phyloP scores from a whole-genome alignment of 164 flowering plant genomes.

The Magnolia kwangsiensis region DNA sequence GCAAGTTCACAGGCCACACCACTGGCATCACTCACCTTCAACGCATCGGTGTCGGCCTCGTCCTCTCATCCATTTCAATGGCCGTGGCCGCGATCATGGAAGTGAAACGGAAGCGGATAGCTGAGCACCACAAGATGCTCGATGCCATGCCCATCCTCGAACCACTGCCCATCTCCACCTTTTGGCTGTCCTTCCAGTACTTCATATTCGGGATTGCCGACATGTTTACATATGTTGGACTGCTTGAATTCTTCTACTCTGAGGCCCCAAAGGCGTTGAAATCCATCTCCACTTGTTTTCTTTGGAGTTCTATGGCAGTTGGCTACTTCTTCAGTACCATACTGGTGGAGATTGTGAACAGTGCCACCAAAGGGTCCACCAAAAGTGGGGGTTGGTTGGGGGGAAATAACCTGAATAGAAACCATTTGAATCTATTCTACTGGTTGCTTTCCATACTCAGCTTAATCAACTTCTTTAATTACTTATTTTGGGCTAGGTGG shows the following conservation, averaged over 20 bases:
- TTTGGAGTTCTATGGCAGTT: slow-evolving; percentile 49
- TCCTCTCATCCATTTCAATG: slow-evolving; percentile 49
- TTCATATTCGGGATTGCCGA: slow-evolving; percentile 58
- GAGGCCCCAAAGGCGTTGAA: slow-evolving; percentile 46
- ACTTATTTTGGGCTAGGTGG: slow-evolving; percentile 39
- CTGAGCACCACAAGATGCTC: slow-evolving; percentile 35
- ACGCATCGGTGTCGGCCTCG: slow-evolving; percentile 46
- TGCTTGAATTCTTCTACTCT: slow-evolving; percentile 54
- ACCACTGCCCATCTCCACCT: slow-evolving; percentile 41
- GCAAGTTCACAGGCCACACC: slow-evolving; percentile 35
- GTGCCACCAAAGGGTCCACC: slow-evolving; percentile 27
- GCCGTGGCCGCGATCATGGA: slow-evolving; percentile 41
- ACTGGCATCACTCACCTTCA: slow-evolving; percentile 55
- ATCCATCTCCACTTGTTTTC: slow-evolving; percentile 41
- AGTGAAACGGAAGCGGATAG: slow-evolving; percentile 34
- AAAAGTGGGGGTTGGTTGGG: slow-evolving; percentile 47
- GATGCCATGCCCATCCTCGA: slow-evolving; percentile 35
- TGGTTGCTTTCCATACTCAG: slow-evolving; percentile 46
- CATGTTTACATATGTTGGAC: slow-evolving; percentile 50
- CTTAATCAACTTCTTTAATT: slow-evolving; percentile 36
- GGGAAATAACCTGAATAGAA: slow-evolving; percentile 47
- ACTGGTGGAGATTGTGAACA: slow-evolving; percentile 41
- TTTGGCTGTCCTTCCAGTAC: slow-evolving; percentile 53
- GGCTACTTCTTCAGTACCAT: slow-evolving; percentile 51
- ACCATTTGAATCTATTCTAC: slow-evolving; percentile 52